Base-by-base conservation (phyloP, 805 yeast species). In the Metschnikowia santaceciliae region DNA sequence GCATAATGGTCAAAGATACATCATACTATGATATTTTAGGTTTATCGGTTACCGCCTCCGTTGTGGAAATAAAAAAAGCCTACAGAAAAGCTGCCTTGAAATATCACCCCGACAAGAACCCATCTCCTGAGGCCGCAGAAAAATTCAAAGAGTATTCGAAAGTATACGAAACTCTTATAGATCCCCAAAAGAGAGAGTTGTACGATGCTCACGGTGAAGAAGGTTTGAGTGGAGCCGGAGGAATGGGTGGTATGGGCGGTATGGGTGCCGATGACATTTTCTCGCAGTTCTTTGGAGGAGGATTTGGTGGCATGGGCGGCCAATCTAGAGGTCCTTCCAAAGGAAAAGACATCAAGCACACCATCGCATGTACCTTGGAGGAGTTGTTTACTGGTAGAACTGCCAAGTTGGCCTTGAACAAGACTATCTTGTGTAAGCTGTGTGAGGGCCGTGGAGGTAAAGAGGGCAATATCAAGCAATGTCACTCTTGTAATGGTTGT, bases 401-500 rank as follows among this genome's bases (percentile, higher is more conserved):
- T 42, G 84, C 97, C 52, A 94, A 94, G 75, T 80, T 94, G 75
- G 96, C 98, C 7, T 80, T 94, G 56, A 90, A 90, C 76, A 90
- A 90, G 77, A 91, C 97, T 49, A 79, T 92, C 40, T 73, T 90
- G 60, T 94, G 99, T 82, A 80, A 81, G 65, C 65, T 81, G 45
- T 94, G 99, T 80, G 86, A 88, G 50, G 99, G 99, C 64, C 83
- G 83, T 64, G 99, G 99, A 71, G 99, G 99, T 74, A 89, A 89
- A 65, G 88, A 84, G 60, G 96, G 94, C 57, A 78, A 88, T 51
- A 96, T 91, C 58, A 87, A 86, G 77, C 83, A 83, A 63, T 94
- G 99, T 83, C 58, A 83, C 47, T 69, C 82, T 37, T 94, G 99
- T 84, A 80, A 82, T 66, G 99, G 99, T 72, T 79, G 81, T 62